phyloP scores from a whole-genome alignment of 108 stramenopile genomes.

The Skeletonema costatum region DNA sequence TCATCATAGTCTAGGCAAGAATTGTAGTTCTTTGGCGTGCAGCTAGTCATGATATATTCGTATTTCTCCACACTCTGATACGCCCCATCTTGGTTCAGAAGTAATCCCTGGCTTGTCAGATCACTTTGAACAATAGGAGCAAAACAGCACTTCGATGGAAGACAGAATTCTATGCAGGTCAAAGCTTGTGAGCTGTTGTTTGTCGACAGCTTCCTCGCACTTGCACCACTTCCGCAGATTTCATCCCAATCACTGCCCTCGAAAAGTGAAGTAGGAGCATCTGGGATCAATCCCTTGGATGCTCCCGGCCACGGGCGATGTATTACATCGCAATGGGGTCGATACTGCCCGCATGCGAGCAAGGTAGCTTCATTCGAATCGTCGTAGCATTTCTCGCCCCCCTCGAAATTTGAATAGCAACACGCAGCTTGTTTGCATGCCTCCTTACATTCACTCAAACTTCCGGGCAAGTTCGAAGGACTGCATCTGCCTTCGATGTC shows the following conservation, averaged over 20 bases:
- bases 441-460: background rate
- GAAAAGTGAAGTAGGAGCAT: slow-evolving; percentile 4
- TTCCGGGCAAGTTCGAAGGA: background rate
- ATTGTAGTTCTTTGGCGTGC: background rate
- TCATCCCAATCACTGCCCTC: slow-evolving; percentile 10
- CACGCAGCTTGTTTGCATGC: background rate
- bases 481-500: background rate
- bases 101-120: background rate
- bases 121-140: background rate
- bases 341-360: background rate
- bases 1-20: background rate
- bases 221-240: background rate
- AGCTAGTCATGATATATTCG: slow-evolving; percentile 1
- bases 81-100: background rate
- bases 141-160: background rate
- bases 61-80: background rate
- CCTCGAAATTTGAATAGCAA: slow-evolving; percentile 11
- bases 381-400: slow-evolving; percentile 11
- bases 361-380: background rate
- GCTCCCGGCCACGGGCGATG: slow-evolving; percentile 1
- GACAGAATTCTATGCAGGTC: background rate
- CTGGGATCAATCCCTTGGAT: background rate
- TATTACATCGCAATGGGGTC: slow-evolving; percentile 10
- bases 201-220: background rate
- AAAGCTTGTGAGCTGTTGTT: background rate